phyloP scores from a whole-genome alignment of 1,284 basidiomycete genomes.

The Ganoderma lingzhi region DNA sequence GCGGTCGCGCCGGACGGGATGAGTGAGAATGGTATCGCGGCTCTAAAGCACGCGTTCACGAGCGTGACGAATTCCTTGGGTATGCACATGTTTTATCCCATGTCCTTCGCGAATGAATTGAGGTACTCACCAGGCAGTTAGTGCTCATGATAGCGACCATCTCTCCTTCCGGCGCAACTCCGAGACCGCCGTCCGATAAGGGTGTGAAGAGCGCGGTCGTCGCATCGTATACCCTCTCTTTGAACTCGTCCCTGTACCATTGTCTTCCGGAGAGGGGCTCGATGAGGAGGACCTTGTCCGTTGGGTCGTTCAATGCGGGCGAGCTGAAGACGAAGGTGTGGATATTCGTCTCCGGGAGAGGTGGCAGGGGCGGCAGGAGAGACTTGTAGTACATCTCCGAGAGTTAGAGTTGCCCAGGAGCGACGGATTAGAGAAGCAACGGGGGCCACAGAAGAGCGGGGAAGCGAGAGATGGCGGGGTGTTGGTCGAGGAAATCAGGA shows the following conservation, averaged over 20 bases:
- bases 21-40: constrained; percentile 67
- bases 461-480: constrained; percentile 6
- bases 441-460: neutral
- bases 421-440: neutral
- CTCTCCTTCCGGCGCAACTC: constrained; percentile 56
- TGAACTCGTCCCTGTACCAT: constrained; percentile 56
- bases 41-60: constrained; percentile 61
- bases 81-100: neutral
- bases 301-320: constrained; percentile 44
- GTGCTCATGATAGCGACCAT: constrained; percentile 74
- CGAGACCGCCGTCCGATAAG: constrained; percentile 60
- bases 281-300: constrained; percentile 64
- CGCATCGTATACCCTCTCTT: constrained; percentile 58
- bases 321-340: constrained; percentile 59
- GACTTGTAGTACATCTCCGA: constrained; percentile 49
- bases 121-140: constrained; percentile 65
- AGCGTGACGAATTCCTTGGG: constrained; percentile 68
- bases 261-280: constrained; percentile 60
- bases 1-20: constrained; percentile 72
- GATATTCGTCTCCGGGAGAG: constrained; percentile 57
- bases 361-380: constrained; percentile 47
- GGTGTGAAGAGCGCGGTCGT: constrained; percentile 64
- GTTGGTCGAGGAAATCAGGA: neutral
- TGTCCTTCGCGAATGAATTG: neutral
- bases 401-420: constrained; percentile 10